phyloP scores from a whole-genome alignment of 768 basidiomycete species.

The Pisolithus albus region DNA sequence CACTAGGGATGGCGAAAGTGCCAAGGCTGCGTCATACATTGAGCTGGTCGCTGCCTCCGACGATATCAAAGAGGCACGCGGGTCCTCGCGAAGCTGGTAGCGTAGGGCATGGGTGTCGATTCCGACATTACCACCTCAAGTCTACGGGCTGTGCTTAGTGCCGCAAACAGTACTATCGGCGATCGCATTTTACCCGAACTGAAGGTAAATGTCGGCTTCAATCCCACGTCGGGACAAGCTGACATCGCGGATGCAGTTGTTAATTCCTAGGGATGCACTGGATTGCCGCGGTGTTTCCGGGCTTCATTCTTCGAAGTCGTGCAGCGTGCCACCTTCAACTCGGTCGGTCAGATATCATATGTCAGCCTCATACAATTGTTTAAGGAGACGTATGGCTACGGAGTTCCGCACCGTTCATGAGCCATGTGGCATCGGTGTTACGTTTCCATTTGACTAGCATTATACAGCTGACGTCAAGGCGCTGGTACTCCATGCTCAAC shows the following conservation, averaged over 20 bases:
- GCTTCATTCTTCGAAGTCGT: conserved; percentile 77
- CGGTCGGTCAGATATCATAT: conserved; percentile 57
- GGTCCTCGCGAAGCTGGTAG: conserved; percentile 76
- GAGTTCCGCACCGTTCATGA: conserved; percentile 32
- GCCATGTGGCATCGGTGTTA: conserved; percentile 10
- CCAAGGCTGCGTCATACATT: conserved; percentile 91
- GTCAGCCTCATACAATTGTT: conserved; percentile 61
- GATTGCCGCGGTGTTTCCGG: conserved; percentile 71
- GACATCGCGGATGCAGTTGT: conserved; percentile 71
- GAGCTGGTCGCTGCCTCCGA: conserved; percentile 66
- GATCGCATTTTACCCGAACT: conserved; percentile 67
- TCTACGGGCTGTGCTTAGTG: conserved; percentile 84
- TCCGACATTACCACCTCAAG: conserved; percentile 88
- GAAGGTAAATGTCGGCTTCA: conserved; percentile 70
- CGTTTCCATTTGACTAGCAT: background rate
- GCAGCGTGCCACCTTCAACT: conserved; percentile 56
- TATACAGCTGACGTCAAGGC: conserved; percentile 80
- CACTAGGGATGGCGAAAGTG: conserved; percentile 74
- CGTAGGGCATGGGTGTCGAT: conserved; percentile 93
- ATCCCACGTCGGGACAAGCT: conserved; percentile 58
- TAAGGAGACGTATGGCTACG: conserved; percentile 60
- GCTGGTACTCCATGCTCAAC: conserved; percentile 50
- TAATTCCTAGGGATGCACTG: conserved; percentile 63
- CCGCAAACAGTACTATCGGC: conserved; percentile 75
- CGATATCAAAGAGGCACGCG: conserved; percentile 50